A percentile compares a stretch with the other conserved stretches of the same genome.
Conservation (phyloP, 768 basidiomycete species). For the Pleurotus salmoneostramineus region DNA sequence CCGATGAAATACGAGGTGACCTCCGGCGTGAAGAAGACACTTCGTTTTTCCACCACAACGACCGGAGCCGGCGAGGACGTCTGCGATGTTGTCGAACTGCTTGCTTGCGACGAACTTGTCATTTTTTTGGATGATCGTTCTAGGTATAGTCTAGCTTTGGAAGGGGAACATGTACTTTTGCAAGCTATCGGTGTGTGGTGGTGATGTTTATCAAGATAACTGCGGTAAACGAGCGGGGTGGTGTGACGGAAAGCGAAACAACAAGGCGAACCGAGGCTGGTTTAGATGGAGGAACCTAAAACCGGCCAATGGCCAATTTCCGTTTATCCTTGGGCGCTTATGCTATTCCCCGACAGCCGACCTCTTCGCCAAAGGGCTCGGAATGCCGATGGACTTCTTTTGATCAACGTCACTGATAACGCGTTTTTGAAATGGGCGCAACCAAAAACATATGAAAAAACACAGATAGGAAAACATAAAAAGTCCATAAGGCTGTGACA, state of each 20-base stretch:
- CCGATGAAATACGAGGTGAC: slow-evolving; percentile 42
- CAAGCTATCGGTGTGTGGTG: background rate
- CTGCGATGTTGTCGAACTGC: background rate
- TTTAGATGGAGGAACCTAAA: background rate
- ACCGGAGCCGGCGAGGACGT: background rate
- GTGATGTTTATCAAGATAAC: background rate
- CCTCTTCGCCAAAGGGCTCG: background rate
- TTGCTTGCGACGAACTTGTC: slow-evolving; percentile 1
- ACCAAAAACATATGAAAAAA: too few species aligned
- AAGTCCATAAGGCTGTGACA: too few species aligned
- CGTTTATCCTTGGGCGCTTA: slow-evolving; percentile 1
- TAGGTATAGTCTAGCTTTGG: background rate
- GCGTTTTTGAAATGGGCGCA: too few species aligned
- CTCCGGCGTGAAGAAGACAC: slow-evolving; percentile 28
- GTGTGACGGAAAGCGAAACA: background rate
- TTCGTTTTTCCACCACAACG: background rate
- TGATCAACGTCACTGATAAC: too few species aligned
- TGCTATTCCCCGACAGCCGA: background rate
- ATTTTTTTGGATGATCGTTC: background rate
- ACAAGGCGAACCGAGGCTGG: slow-evolving; percentile 1
- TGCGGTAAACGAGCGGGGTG: slow-evolving; percentile 1
- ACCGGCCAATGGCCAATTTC: slow-evolving; percentile 3
- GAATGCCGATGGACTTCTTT: background rate
- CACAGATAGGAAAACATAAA: too few species aligned
- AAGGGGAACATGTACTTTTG: slow-evolving; percentile 1